These are phyloP conservation scores for Cnidoscolus chayamansa DNA, from an alignment of 441 rosid species.

Conservation along the genomic window DNA sequence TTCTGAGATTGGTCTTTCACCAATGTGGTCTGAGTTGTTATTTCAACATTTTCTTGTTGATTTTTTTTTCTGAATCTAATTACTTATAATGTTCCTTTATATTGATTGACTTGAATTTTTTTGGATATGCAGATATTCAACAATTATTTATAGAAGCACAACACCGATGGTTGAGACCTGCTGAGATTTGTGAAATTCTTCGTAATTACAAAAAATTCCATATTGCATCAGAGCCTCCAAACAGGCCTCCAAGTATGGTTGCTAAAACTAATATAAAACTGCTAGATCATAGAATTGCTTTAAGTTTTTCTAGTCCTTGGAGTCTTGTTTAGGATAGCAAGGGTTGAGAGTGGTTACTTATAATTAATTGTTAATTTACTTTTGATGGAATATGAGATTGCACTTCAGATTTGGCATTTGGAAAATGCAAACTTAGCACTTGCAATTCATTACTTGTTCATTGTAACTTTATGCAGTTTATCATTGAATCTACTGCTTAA, in stretches of 20 bases:
- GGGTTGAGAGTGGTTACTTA: neutral
- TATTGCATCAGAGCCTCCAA: constrained; percentile 75
- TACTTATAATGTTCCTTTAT: neutral
- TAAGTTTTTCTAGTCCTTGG: neutral
- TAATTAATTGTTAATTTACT: neutral
- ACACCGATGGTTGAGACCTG: constrained; percentile 92
- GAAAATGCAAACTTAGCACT: neutral
- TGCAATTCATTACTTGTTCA: neutral
- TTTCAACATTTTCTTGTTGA: neutral
- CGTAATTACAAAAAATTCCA: constrained; percentile 73
- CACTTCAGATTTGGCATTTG: too few species aligned
- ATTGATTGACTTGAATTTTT: constrained; percentile 13
- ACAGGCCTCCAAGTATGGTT: constrained; percentile 72
- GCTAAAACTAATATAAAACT: constrained; percentile 7
- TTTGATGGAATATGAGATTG: neutral
- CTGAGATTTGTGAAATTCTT: constrained; percentile 95
- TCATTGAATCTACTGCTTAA: neutral
- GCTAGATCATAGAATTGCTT: neutral
- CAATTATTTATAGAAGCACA: constrained; percentile 78
- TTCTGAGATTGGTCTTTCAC: neutral
- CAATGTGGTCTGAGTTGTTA: neutral
- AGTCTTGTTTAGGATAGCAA: neutral
- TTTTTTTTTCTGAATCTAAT: neutral
- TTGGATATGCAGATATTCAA: constrained; percentile 55
- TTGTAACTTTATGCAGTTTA: neutral